Conservation (phyloP, 2,329 filamentous ascomycete genomes). For the Apiospora sp. region DNA sequence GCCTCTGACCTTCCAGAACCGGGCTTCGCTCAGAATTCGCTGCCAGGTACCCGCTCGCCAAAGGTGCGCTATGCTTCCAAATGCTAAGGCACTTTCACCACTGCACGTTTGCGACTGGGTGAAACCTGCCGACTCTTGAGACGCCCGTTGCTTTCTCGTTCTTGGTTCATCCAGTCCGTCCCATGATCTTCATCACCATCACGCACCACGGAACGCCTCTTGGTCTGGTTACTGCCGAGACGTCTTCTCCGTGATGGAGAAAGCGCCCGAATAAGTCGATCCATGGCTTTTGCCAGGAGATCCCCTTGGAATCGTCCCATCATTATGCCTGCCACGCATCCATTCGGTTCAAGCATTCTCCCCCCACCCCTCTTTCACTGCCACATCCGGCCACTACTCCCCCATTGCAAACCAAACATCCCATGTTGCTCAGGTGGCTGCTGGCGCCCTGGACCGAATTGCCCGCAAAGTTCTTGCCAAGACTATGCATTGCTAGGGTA, state of each 20-base stretch:
- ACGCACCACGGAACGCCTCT: constrained; percentile 2
- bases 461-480: neutral
- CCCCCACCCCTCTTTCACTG: neutral
- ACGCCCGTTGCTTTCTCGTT: neutral
- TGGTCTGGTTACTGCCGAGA: neutral
- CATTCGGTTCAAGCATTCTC: neutral
- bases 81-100: neutral
- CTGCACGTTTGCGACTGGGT: neutral
- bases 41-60: constrained; percentile 1
- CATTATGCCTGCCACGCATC: constrained; percentile 12
- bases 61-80: neutral
- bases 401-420: neutral
- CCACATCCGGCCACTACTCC: neutral
- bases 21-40: neutral
- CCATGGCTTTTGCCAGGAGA: neutral
- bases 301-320: neutral
- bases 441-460: neutral
- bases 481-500: neutral
- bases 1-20: constrained; percentile 3
- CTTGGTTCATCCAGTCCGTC: neutral
- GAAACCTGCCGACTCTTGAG: constrained; percentile 14
- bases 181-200: neutral
- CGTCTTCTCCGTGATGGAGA: neutral
- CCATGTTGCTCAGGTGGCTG: neutral
- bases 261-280: constrained; percentile 12